Evolutionary conservation across 2,329 filamentous ascomycete genomes (phyloP).

Genomic region (Fusarium xylarioides): DNA sequence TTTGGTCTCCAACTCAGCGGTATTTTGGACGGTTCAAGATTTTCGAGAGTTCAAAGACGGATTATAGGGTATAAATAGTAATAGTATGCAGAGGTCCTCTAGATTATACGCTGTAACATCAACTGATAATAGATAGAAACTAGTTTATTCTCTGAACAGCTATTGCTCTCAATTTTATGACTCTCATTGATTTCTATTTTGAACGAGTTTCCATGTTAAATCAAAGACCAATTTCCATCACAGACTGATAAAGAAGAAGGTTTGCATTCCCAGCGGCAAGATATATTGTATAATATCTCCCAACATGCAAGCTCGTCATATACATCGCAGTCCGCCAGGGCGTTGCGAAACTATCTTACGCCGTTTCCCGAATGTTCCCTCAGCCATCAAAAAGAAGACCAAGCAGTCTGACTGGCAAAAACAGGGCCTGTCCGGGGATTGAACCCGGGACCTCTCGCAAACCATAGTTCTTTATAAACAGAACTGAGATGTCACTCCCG

Average conservation of each 20-base stretch:
- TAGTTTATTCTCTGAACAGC: not conserved
- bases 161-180: not conserved
- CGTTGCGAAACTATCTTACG: too few species aligned
- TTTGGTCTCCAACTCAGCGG: slow-evolving; percentile 2
- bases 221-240: not conserved
- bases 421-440: slow-evolving; percentile 56
- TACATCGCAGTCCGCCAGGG: too few species aligned
- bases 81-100: too few species aligned
- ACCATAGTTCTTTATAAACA: not conserved
- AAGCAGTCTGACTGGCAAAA: not conserved
- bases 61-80: not conserved
- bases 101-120: too few species aligned
- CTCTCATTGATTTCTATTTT: too few species aligned
- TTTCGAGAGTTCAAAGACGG: too few species aligned
- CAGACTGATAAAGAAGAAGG: too few species aligned
- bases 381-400: not conserved
- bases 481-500: slow-evolving; percentile 26
- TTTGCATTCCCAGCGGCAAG: not conserved
- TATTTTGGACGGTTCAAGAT: too few species aligned
- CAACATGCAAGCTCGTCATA: too few species aligned
- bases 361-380: rapidly evolving
- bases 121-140: not conserved
- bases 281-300: not conserved
- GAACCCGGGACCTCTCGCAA: slow-evolving; percentile 59
- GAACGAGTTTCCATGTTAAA: too few species aligned